Percentiles rank a stretch among this genome's conserved stretches.
Evolutionary conservation across 192 early-diverging fungal species (phyloP).

Genomic region (Entomortierella parvispora): DNA sequence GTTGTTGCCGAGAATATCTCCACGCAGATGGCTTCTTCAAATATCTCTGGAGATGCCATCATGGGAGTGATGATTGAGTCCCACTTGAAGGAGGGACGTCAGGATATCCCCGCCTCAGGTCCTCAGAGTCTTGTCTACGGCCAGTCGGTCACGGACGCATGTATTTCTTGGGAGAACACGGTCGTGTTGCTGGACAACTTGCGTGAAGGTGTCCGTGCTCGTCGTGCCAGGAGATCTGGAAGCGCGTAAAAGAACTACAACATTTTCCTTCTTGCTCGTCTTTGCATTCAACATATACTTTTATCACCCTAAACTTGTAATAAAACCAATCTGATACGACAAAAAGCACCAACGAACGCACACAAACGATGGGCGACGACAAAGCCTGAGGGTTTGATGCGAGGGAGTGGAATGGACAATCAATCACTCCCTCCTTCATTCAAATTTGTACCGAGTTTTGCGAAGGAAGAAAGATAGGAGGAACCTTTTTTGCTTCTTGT

Average conservation of each 20-base stretch:
- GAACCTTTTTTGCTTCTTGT: no score
- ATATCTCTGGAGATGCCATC: constrained; percentile 77
- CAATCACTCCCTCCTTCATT: no score
- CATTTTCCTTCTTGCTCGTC: not conserved
- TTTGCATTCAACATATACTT: not conserved
- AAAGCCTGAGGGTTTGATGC: no score
- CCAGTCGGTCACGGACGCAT: constrained; percentile 92
- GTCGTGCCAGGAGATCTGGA: constrained; percentile 57
- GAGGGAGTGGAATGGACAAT: no score
- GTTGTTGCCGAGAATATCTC: constrained; percentile 74
- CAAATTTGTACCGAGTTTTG: no score
- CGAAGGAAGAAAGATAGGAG: no score
- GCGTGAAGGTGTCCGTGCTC: constrained; percentile 75
- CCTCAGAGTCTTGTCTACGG: constrained; percentile 83
- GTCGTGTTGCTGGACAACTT: constrained; percentile 78
- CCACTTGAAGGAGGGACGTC: constrained; percentile 88
- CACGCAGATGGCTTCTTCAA: constrained; percentile 67
- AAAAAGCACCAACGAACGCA: no score
- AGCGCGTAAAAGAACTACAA: constrained; percentile 15
- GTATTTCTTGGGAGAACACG: constrained; percentile 93
- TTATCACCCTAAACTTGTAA: constrained; percentile 1
- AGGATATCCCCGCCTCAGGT: constrained; percentile 81
- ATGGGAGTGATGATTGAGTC: constrained; percentile 97
- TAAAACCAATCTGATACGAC: no score
- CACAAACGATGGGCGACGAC: no score